Base-by-base conservation (phyloP, 352 stramenopile species). In the Phytopythium oedochilum region DNA sequence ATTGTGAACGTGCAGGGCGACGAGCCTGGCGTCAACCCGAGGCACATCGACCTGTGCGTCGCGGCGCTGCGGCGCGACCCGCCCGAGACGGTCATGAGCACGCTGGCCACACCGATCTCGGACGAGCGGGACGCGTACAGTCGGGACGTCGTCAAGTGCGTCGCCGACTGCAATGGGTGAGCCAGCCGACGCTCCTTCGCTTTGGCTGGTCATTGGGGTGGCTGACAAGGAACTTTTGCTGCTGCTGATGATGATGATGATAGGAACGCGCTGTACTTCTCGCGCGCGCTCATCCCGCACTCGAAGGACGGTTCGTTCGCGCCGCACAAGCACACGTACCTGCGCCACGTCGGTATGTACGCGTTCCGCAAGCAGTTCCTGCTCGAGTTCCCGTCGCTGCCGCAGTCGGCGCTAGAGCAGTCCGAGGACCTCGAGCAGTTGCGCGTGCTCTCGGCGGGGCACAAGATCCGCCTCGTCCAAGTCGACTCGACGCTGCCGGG, bases 241-340 rank as follows among this genome's bases (percentile, higher is more conserved):
- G n/a, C n/a, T n/a, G n/a, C n/a, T n/a, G n/a, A n/a, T n/a, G 45
- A 18, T 9, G 45, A 42, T 38, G 5, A 9, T 42, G 40, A 25
- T 54, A 92, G 81, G 44, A 83, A 94, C 44, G 83, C 86, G 17
- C 64, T 95, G 28, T 95, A 94, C 64, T 95, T 95, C 57, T 95
- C 86, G 12, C 74, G 83, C 44, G 77, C 78, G 6, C 69, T 92
- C 66, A 89, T 94, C 23, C 83, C 86, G 34, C 73, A 88, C 60
- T 86, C 73, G 28, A 94, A 92, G 54, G 69, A 53, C 42, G 79
- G 80, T 23, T 26, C 54, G 26, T 93, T 88, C 46, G 64, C 51
- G 8, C 79, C 79, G 5, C 57, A 74, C 18, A 72, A 63, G 31
- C 71, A 70, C 7, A 55, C 59, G 22, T 92, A 88, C 63, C 57